A percentile compares a stretch with the other conserved stretches of the same genome.
These are phyloP conservation scores for Phaffomyces thermotolerans DNA, from an alignment of 805 yeast genomes.

Conservation along the genomic window DNA sequence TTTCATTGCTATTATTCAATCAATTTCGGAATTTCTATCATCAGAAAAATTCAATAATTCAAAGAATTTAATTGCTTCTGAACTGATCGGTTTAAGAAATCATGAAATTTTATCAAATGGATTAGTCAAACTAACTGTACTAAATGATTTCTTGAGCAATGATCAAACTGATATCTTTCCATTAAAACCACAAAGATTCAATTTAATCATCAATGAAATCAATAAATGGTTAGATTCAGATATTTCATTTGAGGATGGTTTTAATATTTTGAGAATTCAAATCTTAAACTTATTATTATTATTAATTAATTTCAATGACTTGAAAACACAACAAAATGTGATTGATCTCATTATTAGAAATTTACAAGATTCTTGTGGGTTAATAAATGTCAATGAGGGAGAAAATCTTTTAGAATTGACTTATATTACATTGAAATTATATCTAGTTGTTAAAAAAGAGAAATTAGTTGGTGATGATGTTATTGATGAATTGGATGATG, in stretches of 20 bases:
- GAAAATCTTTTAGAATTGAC: conserved; percentile 34
- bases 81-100: conserved; percentile 47
- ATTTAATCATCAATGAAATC: conserved; percentile 51
- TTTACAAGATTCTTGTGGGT: conserved; percentile 37
- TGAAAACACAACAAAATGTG: conserved; percentile 15
- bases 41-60: conserved; percentile 39
- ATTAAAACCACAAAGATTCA: conserved; percentile 57
- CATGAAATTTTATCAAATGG: conserved; percentile 37
- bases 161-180: conserved; percentile 25
- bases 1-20: conserved; percentile 28
- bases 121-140: conserved; percentile 38
- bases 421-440: conserved; percentile 39
- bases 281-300: conserved; percentile 38
- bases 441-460: conserved; percentile 24
- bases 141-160: conserved; percentile 33
- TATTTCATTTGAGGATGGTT: conserved; percentile 49
- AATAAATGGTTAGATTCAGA: conserved; percentile 56
- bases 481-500: conserved; percentile 30
- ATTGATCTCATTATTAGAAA: conserved; percentile 32
- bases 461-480: conserved; percentile 24
- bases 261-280: conserved; percentile 43
- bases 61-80: conserved; percentile 58
- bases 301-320: conserved; percentile 20
- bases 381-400: conserved; percentile 33
- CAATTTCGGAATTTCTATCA: conserved; percentile 29